These are phyloP conservation scores for Trichophyton equinum DNA, from an alignment of 2,329 filamentous ascomycete genomes.

Conservation along the genomic window DNA sequence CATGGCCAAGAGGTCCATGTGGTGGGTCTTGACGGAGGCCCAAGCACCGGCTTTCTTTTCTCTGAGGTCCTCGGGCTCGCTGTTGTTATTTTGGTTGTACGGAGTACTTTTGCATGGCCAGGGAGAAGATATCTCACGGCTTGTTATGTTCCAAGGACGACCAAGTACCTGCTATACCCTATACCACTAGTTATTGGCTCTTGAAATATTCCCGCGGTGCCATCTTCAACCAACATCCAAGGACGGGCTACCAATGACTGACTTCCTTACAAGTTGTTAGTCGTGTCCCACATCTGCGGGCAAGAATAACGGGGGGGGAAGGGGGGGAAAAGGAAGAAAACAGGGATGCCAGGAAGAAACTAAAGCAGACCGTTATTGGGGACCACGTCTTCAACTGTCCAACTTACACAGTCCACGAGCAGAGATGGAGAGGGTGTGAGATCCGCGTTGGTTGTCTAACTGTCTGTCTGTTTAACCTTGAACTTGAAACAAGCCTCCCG, in stretches of 20 bases:
- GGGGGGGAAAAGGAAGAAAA: neutral
- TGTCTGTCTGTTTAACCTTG: neutral
- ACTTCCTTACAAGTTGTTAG: no score
- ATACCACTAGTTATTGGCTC: no score
- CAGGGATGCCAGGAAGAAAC: neutral
- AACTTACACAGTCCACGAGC: neutral
- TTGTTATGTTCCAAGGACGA: no score
- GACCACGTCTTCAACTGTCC: neutral
- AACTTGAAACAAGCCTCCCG: conserved; percentile 3
- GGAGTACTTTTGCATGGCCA: no score
- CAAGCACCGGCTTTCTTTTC: neutral
- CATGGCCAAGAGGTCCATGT: neutral
- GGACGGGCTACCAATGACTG: no score
- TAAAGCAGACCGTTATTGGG: neutral
- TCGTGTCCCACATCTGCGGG: no score
- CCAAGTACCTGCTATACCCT: no score
- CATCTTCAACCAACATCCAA: no score
- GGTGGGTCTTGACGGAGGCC: neutral
- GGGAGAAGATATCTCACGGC: no score
- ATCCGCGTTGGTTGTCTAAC: neutral
- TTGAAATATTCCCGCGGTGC: no score
- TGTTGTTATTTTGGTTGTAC: no score
- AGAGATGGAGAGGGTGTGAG: neutral
- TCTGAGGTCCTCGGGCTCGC: no score
- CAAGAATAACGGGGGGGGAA: neutral